phyloP scores from a whole-genome alignment of 2,329 filamentous ascomycete species.

The Knufia petricola region DNA sequence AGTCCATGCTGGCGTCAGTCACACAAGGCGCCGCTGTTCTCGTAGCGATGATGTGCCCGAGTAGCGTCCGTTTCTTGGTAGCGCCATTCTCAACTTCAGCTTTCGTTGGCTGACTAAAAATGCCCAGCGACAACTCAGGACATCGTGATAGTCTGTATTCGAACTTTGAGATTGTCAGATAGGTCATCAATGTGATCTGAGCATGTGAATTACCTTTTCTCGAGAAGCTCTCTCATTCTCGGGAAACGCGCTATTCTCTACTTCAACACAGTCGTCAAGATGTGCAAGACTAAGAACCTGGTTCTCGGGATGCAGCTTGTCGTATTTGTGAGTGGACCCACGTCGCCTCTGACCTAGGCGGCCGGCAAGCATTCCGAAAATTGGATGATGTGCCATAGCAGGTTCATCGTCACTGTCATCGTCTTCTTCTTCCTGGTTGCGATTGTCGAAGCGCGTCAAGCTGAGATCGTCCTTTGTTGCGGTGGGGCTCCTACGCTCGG shows the following conservation, averaged over 20 bases:
- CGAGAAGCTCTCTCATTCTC: conserved; percentile 46
- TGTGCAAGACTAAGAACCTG: conserved; percentile 54
- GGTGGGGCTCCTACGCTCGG: conserved; percentile 7
- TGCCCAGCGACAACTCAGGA: conserved; percentile 66
- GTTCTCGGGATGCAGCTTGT: conserved; percentile 62
- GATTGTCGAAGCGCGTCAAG: conserved; percentile 18
- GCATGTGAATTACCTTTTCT: conserved; percentile 45
- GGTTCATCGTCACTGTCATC: conserved; percentile 20
- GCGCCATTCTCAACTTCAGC: conserved; percentile 43
- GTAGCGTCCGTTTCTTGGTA: conserved; percentile 47
- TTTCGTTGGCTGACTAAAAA: conserved; percentile 57
- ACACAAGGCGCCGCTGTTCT: conserved; percentile 55
- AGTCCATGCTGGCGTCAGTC: conserved; percentile 66
- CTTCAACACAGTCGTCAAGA: conserved; percentile 44
- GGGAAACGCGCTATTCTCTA: conserved; percentile 51
- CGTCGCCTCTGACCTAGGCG: conserved; percentile 19
- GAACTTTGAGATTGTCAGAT: conserved; percentile 43
- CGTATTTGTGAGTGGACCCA: conserved; percentile 27
- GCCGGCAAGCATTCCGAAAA: conserved; percentile 22
- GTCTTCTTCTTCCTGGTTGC: conserved; percentile 17
- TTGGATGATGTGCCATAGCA: conserved; percentile 20
- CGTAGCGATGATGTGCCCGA: conserved; percentile 71
- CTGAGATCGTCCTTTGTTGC: conserved; percentile 12
- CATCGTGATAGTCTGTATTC: conserved; percentile 65
- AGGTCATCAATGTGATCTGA: background rate